A percentile compares a stretch with the other conserved stretches of the same genome.
These are phyloP conservation scores for Laetiporus sulphureus DNA, from an alignment of 1,284 basidiomycete species.

Conservation along the genomic window DNA sequence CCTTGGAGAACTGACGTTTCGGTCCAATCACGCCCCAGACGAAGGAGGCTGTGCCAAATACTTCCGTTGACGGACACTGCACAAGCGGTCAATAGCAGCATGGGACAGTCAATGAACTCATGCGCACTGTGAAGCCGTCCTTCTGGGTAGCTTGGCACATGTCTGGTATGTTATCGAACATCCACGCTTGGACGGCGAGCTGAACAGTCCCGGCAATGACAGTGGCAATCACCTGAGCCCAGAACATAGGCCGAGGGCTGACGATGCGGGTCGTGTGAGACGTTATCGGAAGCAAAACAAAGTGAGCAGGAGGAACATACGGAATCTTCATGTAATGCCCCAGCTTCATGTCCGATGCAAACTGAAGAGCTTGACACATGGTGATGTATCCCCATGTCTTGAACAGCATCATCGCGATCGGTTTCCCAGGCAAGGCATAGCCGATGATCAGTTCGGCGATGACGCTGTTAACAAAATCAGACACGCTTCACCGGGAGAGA, in stretches of 20 bases:
- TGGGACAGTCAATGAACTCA: slow-evolving; percentile 15
- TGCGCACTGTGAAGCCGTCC: slow-evolving; percentile 31
- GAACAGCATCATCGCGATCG: slow-evolving; percentile 48
- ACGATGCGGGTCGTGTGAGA: background rate
- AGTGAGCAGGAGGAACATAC: slow-evolving; percentile 8
- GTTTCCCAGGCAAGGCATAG: slow-evolving; percentile 40
- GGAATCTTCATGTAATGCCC: slow-evolving; percentile 72
- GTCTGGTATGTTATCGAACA: slow-evolving; percentile 51
- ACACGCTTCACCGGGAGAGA: background rate
- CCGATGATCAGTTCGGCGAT: slow-evolving; percentile 46
- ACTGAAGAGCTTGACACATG: slow-evolving; percentile 34
- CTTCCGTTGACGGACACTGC: slow-evolving; percentile 43
- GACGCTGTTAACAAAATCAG: slow-evolving; percentile 21
- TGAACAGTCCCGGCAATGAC: slow-evolving; percentile 59
- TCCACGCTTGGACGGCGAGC: slow-evolving; percentile 62
- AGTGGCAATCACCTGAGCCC: slow-evolving; percentile 52
- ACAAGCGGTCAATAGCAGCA: slow-evolving; percentile 28
- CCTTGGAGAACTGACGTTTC: slow-evolving; percentile 31
- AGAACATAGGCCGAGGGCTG: slow-evolving; percentile 49
- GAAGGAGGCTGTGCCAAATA: slow-evolving; percentile 24
- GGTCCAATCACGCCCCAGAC: slow-evolving; percentile 38
- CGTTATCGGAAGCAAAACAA: background rate
- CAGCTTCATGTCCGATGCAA: slow-evolving; percentile 66
- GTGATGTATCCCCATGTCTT: slow-evolving; percentile 48
- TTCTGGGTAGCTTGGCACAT: slow-evolving; percentile 42